Evolutionary conservation across 257 asterid species (phyloP).

Genomic region (Solanum bulbocastanum): DNA sequence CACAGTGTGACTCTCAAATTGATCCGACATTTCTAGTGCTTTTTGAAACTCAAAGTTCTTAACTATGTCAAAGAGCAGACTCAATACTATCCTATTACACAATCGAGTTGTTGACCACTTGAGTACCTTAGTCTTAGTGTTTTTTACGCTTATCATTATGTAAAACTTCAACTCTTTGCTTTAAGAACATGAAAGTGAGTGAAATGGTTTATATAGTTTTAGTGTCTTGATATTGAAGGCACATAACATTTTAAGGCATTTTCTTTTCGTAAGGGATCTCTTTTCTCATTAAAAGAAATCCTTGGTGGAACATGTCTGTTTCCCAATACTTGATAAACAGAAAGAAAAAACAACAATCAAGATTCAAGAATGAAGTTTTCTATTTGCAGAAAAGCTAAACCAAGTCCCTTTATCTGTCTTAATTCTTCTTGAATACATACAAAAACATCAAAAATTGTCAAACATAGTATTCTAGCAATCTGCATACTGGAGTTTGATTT

Average conservation of each 20-base stretch:
- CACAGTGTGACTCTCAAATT: too few relatives aligned
- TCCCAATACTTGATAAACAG: neutral
- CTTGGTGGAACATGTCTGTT: neutral
- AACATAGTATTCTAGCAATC: neutral
- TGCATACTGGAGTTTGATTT: neutral
- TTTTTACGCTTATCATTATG: neutral
- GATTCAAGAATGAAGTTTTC: neutral
- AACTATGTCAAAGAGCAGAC: accelerated
- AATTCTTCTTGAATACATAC: neutral
- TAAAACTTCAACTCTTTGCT: neutral
- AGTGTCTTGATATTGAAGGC: neutral
- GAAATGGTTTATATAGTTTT: neutral
- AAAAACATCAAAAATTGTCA: neutral
- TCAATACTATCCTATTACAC: neutral
- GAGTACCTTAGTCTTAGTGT: neutral
- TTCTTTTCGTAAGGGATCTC: neutral
- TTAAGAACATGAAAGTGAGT: neutral
- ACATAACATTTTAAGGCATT: neutral
- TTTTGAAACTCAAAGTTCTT: neutral
- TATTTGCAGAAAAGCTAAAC: neutral
- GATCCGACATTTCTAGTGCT: too few relatives aligned
- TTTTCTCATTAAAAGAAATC: neutral
- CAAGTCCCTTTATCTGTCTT: neutral
- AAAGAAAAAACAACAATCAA: neutral
- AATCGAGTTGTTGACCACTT: neutral